Evolutionary conservation across 305 asterid genomes (phyloP).

Genomic region (Fraxinus nigra): DNA sequence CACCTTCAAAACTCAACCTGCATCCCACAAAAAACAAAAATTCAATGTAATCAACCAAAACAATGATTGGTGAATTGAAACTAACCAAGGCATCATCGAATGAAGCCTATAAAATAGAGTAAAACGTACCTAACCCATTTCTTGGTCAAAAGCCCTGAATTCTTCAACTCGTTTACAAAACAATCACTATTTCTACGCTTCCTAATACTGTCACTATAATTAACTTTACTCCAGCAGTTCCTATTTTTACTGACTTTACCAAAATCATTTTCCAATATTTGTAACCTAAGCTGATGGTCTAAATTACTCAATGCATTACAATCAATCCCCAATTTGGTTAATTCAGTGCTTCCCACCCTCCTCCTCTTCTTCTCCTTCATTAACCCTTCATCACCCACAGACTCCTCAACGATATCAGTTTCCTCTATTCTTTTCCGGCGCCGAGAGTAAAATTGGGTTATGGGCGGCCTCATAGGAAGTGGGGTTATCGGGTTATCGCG

Average conservation of each 20-base stretch:
- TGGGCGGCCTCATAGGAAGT: conserved; percentile 21
- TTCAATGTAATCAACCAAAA: conserved; percentile 19
- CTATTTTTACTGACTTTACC: conserved; percentile 21
- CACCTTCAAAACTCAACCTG: conserved; percentile 77
- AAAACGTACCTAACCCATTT: conserved; percentile 76
- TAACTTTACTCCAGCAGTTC: conserved; percentile 22
- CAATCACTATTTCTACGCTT: conserved; percentile 32
- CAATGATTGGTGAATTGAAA: background rate
- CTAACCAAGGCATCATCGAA: background rate
- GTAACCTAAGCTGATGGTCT: conserved; percentile 30
- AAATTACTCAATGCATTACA: conserved; percentile 29
- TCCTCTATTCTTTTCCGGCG: conserved; percentile 45
- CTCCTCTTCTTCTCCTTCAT: conserved; percentile 31
- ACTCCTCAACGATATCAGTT: conserved; percentile 18
- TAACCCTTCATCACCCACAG: conserved; percentile 28
- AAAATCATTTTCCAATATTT: conserved; percentile 24
- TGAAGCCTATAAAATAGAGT: background rate
- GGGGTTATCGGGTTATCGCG: background rate
- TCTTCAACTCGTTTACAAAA: conserved; percentile 30
- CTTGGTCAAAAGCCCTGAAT: conserved; percentile 41
- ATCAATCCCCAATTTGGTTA: conserved; percentile 37
- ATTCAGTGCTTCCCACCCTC: conserved; percentile 25
- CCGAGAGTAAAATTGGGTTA: conserved; percentile 53
- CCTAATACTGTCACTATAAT: conserved; percentile 29
- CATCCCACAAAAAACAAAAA: conserved; percentile 19